Percentiles rank a stretch among this genome's conserved stretches.
Conservation (phyloP, 495 filamentous ascomycete genomes). For the Aspergillus incahuasiensis region DNA sequence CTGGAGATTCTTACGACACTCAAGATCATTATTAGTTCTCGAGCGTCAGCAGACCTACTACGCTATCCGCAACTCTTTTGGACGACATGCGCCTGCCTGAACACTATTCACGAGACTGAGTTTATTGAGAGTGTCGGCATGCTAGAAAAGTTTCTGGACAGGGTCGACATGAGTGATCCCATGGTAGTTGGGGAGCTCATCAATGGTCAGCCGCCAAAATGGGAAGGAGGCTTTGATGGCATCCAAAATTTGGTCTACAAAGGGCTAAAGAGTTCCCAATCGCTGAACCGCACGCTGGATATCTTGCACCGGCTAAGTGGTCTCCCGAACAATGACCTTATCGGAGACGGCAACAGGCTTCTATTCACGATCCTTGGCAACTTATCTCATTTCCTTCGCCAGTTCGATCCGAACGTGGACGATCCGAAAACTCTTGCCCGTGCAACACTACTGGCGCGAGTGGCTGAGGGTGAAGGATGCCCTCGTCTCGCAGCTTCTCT, state of each 20-base stretch:
- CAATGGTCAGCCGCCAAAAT: slow-evolving; percentile 74
- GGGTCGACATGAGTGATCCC: slow-evolving; percentile 73
- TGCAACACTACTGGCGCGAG: slow-evolving; percentile 63
- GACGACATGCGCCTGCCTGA: slow-evolving; percentile 92
- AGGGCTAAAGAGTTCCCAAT: slow-evolving; percentile 81
- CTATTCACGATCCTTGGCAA: slow-evolving; percentile 85
- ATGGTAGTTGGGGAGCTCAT: slow-evolving; percentile 62
- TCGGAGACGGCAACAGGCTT: slow-evolving; percentile 75
- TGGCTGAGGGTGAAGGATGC: slow-evolving; percentile 63
- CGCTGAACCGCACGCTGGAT: slow-evolving; percentile 69
- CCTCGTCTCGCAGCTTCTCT: slow-evolving; percentile 50
- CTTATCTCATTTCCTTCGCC: slow-evolving; percentile 78
- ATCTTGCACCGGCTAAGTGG: slow-evolving; percentile 72
- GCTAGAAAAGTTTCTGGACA: slow-evolving; percentile 81
- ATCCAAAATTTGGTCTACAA: slow-evolving; percentile 84
- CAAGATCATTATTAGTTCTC: slow-evolving; percentile 78
- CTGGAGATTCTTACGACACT: slow-evolving; percentile 96
- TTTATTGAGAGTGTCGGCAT: slow-evolving; percentile 88
- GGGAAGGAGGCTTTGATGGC: slow-evolving; percentile 88
- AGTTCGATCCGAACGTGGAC: slow-evolving; percentile 61
- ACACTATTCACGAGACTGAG: slow-evolving; percentile 92
- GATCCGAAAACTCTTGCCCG: slow-evolving; percentile 52
- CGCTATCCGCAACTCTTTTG: slow-evolving; percentile 93
- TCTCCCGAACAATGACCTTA: slow-evolving; percentile 73
- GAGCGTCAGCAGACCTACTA: slow-evolving; percentile 73